Evolutionary conservation across 1,284 basidiomycete genomes (phyloP), one percentile per base, ranked within the genome.

Genomic region (Trametes hirsuta): DNA sequence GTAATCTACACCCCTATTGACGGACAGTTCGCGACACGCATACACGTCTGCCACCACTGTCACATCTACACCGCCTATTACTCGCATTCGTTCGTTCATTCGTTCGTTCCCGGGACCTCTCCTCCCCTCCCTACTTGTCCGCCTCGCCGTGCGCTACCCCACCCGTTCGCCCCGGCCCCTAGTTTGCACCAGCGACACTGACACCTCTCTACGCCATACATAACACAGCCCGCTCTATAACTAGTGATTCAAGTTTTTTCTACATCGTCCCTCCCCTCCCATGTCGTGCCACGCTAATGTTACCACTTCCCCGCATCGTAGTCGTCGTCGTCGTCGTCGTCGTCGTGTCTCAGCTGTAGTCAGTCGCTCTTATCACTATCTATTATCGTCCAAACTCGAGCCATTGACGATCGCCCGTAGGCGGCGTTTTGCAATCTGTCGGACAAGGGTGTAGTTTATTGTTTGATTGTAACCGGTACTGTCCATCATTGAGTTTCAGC

Each of bases 1-100:
- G 56, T 58, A 55, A 55, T 48, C 46, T 42, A 50, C 37, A 10
- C 18, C 18, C 39, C 30, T 46, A 47, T 44, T 30, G 30, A 4
- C 30, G 61, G 56, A 62, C 61, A 52, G 53, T 58, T 49, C 56
- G 53, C 60, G 52, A 22, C 45, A 53, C 60, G 30, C 56, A 58
- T 55, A 58, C 56, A 58, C 61, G 56, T 53, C 40, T 55, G 56
- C 41, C 50, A 18, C 34, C 35, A 37, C 52, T 55, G 55, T 34
- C 53, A 44, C 54, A 41, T 48, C 25, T 30, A 34, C 41, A 41
- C 39, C 46, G 21, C 44, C 21, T 42, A 36, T 24, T 14, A 41
- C 4, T 8, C 50, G 40, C 44, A 4, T 9, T 46, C 42, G 18
- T 18, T 18, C 18, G 18, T 18, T 18, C 18, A 18, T 18, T 41